Conservation (phyloP, 1,139 yeast species). For the Saccharomyces hybrid region DNA sequence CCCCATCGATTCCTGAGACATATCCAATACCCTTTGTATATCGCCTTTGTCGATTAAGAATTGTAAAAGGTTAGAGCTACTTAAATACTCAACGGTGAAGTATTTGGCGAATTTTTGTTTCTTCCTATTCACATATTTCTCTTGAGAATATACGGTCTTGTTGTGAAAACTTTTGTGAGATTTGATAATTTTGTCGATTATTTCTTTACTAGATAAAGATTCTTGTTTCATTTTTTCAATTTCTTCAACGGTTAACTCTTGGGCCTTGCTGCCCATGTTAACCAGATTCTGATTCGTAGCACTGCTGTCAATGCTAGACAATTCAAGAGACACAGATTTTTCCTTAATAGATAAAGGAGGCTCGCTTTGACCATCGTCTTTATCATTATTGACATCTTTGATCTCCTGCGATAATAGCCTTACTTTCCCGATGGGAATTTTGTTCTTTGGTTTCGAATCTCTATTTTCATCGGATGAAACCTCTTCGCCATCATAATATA, state of each 20-base stretch:
- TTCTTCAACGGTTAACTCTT: slow-evolving; percentile 63
- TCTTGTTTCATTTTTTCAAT: slow-evolving; percentile 70
- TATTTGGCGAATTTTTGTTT: slow-evolving; percentile 83
- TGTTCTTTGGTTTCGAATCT: slow-evolving; percentile 22
- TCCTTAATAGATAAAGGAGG: slow-evolving; percentile 27
- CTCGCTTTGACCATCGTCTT: slow-evolving; percentile 15
- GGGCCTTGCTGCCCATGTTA: slow-evolving; percentile 69
- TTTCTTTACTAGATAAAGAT: slow-evolving; percentile 67
- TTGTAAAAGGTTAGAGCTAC: slow-evolving; percentile 68
- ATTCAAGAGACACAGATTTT: slow-evolving; percentile 19
- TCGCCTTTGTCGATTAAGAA: slow-evolving; percentile 70
- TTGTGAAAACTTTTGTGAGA: slow-evolving; percentile 83
- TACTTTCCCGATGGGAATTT: slow-evolving; percentile 26
- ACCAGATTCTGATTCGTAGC: slow-evolving; percentile 64
- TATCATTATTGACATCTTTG: slow-evolving; percentile 1
- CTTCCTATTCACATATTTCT: slow-evolving; percentile 82
- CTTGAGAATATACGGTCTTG: slow-evolving; percentile 85
- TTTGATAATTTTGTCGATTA: slow-evolving; percentile 72
- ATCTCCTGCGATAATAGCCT: slow-evolving; percentile 5
- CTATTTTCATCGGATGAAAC: slow-evolving; percentile 25
- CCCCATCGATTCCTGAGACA: slow-evolving; percentile 80
- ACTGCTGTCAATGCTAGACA: slow-evolving; percentile 37
- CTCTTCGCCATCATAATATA: slow-evolving; percentile 41
- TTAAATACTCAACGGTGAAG: slow-evolving; percentile 72
- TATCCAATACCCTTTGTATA: slow-evolving; percentile 59